Percentiles rank a stretch among this genome's conserved stretches.
Evolutionary conservation across 305 asterid genomes (phyloP).

Genomic region (Solanum aculeatissimum): DNA sequence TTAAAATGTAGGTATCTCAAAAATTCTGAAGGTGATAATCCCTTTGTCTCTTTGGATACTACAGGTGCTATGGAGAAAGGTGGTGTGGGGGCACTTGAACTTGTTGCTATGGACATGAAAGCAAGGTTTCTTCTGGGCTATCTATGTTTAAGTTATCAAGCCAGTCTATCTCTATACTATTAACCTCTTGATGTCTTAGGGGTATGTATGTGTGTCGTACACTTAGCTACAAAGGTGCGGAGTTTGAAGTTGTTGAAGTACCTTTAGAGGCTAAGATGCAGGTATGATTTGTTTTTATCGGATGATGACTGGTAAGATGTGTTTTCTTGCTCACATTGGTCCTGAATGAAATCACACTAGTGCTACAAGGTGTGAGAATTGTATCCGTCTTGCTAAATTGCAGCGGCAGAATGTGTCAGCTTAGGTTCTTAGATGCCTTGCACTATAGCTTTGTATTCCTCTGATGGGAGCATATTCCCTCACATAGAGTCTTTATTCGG

Average conservation of each 20-base stretch:
- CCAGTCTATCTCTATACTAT: neutral
- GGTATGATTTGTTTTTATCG: slow-evolving; percentile 31
- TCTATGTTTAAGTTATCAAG: neutral
- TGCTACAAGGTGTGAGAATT: neutral
- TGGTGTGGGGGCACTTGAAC: slow-evolving; percentile 99
- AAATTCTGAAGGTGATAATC: neutral
- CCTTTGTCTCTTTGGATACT: neutral
- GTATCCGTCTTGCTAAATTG: neutral
- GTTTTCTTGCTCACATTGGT: slow-evolving; percentile 1
- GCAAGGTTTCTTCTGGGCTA: slow-evolving; percentile 47
- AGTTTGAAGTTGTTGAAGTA: slow-evolving; percentile 93
- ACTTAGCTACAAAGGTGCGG: slow-evolving; percentile 95
- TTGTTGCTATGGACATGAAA: slow-evolving; percentile 99
- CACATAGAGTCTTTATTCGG: neutral
- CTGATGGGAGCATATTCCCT: neutral
- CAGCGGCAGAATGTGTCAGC: neutral
- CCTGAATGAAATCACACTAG: neutral
- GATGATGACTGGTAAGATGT: slow-evolving; percentile 3
- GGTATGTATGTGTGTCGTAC: slow-evolving; percentile 99
- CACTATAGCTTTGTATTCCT: neutral
- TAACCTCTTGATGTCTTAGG: slow-evolving; percentile 31
- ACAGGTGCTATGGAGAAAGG: slow-evolving; percentile 90
- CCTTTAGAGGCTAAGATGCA: slow-evolving; percentile 72
- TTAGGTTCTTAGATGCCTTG: neutral
- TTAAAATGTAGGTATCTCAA: neutral